Evolutionary conservation across 2,329 filamentous ascomycete genomes (phyloP), one percentile per base, ranked within the genome.

Genomic region (Apiospora marii): DNA sequence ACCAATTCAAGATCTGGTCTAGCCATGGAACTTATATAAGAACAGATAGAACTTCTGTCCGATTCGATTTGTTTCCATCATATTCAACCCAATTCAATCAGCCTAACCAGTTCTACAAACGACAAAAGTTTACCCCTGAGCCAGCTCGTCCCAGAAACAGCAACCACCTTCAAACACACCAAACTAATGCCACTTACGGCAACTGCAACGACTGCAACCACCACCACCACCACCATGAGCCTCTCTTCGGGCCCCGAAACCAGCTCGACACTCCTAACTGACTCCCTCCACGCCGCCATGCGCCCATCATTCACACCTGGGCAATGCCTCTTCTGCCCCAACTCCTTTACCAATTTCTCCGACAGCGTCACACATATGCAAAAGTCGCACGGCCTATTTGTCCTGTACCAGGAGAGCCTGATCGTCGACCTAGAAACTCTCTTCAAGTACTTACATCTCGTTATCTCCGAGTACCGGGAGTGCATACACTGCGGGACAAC

Each of bases 401-500:
- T 89, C 22, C 84, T 83, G 0, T 77, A 83, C 41, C 77, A 75
- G 44, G 73, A 82, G 0, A 77, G 80, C 13, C 79, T 90, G 0
- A 73, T 80, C 0, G 84, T 88, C 13, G 86, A 89, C 71, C 73
- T 85, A 3, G 84, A 85, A 48, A 84, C 85, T 0, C 77, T 90
- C 1, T 79, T 89, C 48, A 75, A 80, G 53, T 88, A 88, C 71
- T 78, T 89, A 0, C 82, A 85, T 70, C 81, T 87, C 12, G 78
- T 89, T 27, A 84, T 89, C 19, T 84, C 80, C 27, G 82, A 78
- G 0, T 88, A 87, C 71, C 80, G 80, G 24, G 86, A 89, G 77
- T 90, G 88, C 72, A 80, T 90, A 49, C 83, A 81, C 27, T 90
- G 88, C 74, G 85, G 85, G 0, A 85, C 81, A 19, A 78, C 83